Conservation (phyloP, 108 stramenopile species). For the Chaetoceros muelleri region DNA sequence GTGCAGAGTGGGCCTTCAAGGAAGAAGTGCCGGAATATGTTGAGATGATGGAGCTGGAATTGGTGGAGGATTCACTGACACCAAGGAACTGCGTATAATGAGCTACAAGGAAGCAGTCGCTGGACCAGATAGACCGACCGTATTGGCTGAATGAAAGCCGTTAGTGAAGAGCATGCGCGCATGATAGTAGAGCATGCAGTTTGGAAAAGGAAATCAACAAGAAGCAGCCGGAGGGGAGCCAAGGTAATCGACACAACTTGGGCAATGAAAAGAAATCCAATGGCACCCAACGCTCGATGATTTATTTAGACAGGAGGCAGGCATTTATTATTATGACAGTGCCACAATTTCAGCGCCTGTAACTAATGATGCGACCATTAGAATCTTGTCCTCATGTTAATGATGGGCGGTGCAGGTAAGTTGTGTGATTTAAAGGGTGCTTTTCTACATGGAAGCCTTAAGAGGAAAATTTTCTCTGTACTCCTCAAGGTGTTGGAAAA, state of each 20-base stretch:
- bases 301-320: slow-evolving; percentile 19
- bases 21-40: neutral
- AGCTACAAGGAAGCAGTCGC: slow-evolving; percentile 30
- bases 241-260: slow-evolving; percentile 22
- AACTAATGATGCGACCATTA: slow-evolving; percentile 15
- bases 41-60: slow-evolving; percentile 22
- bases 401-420: slow-evolving; percentile 16
- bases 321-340: slow-evolving; percentile 18
- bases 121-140: slow-evolving; percentile 8
- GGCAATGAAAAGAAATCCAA: slow-evolving; percentile 40
- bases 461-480: slow-evolving; percentile 4
- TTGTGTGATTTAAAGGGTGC: slow-evolving; percentile 22
- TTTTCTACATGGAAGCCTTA: slow-evolving; percentile 20
- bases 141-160: slow-evolving; percentile 25
- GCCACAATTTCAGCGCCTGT: slow-evolving; percentile 19
- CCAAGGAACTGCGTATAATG: slow-evolving; percentile 25
- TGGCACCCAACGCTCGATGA: slow-evolving; percentile 17
- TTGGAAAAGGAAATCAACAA: slow-evolving; percentile 3
- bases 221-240: slow-evolving; percentile 14
- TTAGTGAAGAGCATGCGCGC: slow-evolving; percentile 23
- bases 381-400: slow-evolving; percentile 12
- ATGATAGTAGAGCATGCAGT: slow-evolving; percentile 17
- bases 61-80: slow-evolving; percentile 27
- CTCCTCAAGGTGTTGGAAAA: slow-evolving; percentile 24
- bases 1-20: neutral